Percentiles rank a stretch among this genome's conserved stretches.
These are phyloP conservation scores for Forsythia suspensa DNA, from an alignment of 257 asterid species.

Conservation along the genomic window DNA sequence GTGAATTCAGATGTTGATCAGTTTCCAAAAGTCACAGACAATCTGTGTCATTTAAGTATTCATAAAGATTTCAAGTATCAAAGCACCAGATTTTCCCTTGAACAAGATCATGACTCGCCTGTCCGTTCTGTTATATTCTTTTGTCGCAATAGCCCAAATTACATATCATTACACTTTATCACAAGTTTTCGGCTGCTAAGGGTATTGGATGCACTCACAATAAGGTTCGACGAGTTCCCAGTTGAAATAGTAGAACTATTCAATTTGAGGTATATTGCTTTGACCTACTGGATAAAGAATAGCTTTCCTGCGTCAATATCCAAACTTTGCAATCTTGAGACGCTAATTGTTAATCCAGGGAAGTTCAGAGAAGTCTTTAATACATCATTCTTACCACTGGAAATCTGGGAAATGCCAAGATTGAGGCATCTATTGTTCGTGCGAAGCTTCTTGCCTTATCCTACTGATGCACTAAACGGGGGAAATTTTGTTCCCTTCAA, in stretches of 20 bases:
- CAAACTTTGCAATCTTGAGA: conserved; percentile 24
- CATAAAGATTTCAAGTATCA: background rate
- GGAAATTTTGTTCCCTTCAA: background rate
- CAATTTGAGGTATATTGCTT: conserved; percentile 18
- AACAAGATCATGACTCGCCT: background rate
- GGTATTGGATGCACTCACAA: conserved; percentile 21
- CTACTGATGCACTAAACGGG: background rate
- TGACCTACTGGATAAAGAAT: background rate
- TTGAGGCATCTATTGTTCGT: conserved; percentile 27
- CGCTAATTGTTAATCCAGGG: background rate
- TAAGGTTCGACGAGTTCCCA: conserved; percentile 12
- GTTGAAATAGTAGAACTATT: background rate
- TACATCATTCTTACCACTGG: background rate
- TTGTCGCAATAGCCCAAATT: background rate
- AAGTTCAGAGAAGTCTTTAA: background rate
- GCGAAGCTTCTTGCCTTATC: background rate
- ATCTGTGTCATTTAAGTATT: conserved; percentile 14
- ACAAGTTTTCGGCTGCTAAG: background rate
- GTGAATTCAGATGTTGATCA: background rate
- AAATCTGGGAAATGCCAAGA: conserved; percentile 24
- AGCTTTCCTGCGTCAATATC: conserved; percentile 11
- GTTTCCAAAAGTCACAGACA: background rate
- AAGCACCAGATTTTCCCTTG: background rate
- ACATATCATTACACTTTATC: background rate
- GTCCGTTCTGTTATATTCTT: background rate